Conservation (phyloP, 495 filamentous ascomycete species). For the Tuber aestivum region DNA sequence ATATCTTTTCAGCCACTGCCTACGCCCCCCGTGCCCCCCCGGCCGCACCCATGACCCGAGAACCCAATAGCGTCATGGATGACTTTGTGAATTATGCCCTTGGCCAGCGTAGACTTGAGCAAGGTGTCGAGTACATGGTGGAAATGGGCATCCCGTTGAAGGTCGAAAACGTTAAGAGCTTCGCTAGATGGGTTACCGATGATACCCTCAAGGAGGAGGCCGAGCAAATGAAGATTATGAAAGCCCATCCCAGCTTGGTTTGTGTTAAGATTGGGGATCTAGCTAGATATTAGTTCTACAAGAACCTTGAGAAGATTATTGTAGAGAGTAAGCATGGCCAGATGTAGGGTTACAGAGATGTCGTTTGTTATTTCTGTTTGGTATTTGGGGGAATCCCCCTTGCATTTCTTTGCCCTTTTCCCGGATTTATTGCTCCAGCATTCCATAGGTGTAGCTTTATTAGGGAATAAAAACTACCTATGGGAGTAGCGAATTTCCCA, state of each 20-base stretch:
- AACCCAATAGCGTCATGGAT: background rate
- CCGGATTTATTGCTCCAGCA: too few relatives aligned
- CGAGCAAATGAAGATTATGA: constrained; percentile 15
- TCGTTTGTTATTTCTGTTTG: too few relatives aligned
- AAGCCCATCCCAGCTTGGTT: constrained; percentile 3
- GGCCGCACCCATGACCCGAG: background rate
- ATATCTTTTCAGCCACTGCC: constrained; percentile 1
- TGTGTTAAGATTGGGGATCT: background rate
- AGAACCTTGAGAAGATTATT: too few relatives aligned
- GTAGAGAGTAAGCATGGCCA: too few relatives aligned
- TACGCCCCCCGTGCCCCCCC: background rate
- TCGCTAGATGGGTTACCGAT: constrained; percentile 14
- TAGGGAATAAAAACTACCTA: too few relatives aligned
- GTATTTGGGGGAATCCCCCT: too few relatives aligned
- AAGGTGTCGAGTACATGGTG: constrained; percentile 26
- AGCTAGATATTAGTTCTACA: background rate
- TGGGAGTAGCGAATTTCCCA: too few relatives aligned
- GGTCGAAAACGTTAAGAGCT: background rate
- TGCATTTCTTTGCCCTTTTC: too few relatives aligned
- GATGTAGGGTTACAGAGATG: too few relatives aligned
- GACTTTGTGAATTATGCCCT: constrained; percentile 24
- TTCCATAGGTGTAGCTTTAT: too few relatives aligned
- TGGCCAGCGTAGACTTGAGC: constrained; percentile 18
- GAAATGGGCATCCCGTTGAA: constrained; percentile 17
- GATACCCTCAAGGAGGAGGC: constrained; percentile 23